A percentile compares a stretch with the other conserved stretches of the same genome.
phyloP scores from a whole-genome alignment of 805 yeast genomes.

The Lipomyces yamanashiensis region DNA sequence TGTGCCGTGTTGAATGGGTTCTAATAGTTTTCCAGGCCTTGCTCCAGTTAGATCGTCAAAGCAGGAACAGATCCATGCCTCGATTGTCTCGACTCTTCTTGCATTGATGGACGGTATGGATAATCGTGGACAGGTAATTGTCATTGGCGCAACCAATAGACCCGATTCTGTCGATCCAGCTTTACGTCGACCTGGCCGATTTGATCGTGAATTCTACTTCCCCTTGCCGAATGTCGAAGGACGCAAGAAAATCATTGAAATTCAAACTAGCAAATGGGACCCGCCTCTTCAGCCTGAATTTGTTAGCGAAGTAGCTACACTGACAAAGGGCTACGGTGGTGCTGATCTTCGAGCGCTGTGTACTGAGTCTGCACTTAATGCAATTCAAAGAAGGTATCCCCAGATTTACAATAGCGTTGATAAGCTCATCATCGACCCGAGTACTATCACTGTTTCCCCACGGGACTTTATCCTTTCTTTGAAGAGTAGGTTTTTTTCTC shows the following conservation, averaged over 20 bases:
- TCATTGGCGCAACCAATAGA: slow-evolving; percentile 96
- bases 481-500: slow-evolving; percentile 49
- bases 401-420: slow-evolving; percentile 82
- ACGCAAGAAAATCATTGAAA: slow-evolving; percentile 74
- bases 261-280: slow-evolving; percentile 88
- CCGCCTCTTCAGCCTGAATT: slow-evolving; percentile 69
- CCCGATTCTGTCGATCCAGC: slow-evolving; percentile 99
- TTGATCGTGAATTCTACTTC: slow-evolving; percentile 95
- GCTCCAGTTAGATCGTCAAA: slow-evolving; percentile 98
- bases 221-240: slow-evolving; percentile 86
- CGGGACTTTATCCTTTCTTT: slow-evolving; percentile 85
- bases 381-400: slow-evolving; percentile 90
- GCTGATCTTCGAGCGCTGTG: slow-evolving; percentile 94
- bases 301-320: slow-evolving; percentile 66
- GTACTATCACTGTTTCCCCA: slow-evolving; percentile 70
- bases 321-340: slow-evolving; percentile 97
- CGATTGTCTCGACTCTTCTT: slow-evolving; percentile 90
- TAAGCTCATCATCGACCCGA: slow-evolving; percentile 74
- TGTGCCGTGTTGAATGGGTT: background rate
- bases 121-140: slow-evolving; percentile 96
- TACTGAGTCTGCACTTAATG: slow-evolving; percentile 91
- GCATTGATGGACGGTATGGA: slow-evolving; percentile 99
- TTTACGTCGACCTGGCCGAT: slow-evolving; percentile 92
- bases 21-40: slow-evolving; percentile 44
- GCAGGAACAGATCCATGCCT: slow-evolving; percentile 98